A percentile compares a stretch with the other conserved stretches of the same genome.
phyloP scores from a whole-genome alignment of 2,329 filamentous ascomycete genomes.

The Verticillium longisporum region DNA sequence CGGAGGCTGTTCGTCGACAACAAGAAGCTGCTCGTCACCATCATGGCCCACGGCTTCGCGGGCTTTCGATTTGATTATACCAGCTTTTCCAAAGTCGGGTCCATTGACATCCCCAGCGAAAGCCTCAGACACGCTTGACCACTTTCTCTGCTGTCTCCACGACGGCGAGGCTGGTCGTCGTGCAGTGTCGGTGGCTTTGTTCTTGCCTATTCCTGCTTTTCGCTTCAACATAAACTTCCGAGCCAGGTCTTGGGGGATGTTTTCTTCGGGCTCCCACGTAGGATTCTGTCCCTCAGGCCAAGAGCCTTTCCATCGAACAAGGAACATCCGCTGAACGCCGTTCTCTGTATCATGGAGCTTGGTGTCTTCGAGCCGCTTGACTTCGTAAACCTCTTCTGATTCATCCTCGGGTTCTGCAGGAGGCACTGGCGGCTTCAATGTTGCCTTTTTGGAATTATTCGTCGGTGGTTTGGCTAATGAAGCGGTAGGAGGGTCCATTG shows the following conservation, averaged over 20 bases:
- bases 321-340: slow-evolving; percentile 34
- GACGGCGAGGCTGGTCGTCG: neutral
- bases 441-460: neutral
- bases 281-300: slow-evolving; percentile 51
- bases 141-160: slow-evolving; percentile 16
- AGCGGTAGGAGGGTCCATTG: neutral
- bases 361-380: slow-evolving; percentile 37
- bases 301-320: slow-evolving; percentile 49
- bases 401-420: slow-evolving; percentile 7
- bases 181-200: slow-evolving; percentile 2
- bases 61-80: slow-evolving; percentile 22
- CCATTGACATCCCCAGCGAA: slow-evolving; percentile 18
- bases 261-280: slow-evolving; percentile 50
- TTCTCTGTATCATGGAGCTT: slow-evolving; percentile 28
- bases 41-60: slow-evolving; percentile 7
- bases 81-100: slow-evolving; percentile 6
- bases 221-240: slow-evolving; percentile 29
- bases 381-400: slow-evolving; percentile 29
- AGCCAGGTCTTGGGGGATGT: slow-evolving; percentile 36
- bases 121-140: slow-evolving; percentile 26
- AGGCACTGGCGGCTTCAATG: neutral
- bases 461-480: neutral
- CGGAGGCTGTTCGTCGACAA: slow-evolving; percentile 16
- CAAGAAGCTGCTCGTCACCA: slow-evolving; percentile 16
- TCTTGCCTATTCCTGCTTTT: slow-evolving; percentile 15